These are phyloP conservation scores for Colletotrichum costaricense DNA, from an alignment of 2,329 filamentous ascomycete genomes.

Conservation along the genomic window DNA sequence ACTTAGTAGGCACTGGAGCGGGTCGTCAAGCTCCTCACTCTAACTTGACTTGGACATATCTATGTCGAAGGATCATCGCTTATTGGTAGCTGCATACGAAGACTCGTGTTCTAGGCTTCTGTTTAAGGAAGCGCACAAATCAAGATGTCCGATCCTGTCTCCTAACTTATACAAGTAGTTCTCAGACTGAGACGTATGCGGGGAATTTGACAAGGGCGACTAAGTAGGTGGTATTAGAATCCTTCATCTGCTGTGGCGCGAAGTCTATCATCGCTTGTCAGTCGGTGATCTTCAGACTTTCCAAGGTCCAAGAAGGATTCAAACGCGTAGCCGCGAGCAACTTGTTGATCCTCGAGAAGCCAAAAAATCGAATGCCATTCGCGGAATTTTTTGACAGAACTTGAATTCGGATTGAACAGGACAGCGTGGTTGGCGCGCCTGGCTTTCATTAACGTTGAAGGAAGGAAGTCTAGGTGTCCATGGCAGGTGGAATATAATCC, in stretches of 20 bases:
- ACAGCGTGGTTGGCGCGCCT: neutral
- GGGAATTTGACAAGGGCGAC: neutral
- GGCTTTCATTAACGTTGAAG: neutral
- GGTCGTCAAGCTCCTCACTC: too few relatives aligned
- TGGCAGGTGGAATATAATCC: too few relatives aligned
- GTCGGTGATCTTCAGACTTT: neutral
- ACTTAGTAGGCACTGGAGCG: too few relatives aligned
- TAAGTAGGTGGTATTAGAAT: neutral
- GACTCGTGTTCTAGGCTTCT: neutral
- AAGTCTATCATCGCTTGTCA: neutral
- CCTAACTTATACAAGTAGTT: neutral
- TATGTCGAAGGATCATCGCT: too few relatives aligned
- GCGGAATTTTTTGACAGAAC: neutral
- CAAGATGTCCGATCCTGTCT: neutral
- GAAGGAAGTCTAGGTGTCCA: too few relatives aligned
- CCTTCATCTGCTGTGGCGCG: neutral
- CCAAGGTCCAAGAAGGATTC: neutral
- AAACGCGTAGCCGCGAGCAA: neutral
- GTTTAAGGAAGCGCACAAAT: neutral
- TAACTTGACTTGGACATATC: too few relatives aligned
- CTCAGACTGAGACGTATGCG: neutral
- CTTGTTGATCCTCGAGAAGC: neutral
- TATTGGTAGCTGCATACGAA: too few relatives aligned
- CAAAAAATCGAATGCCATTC: neutral
- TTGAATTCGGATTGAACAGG: neutral